Evolutionary conservation across 495 filamentous ascomycete genomes (phyloP).

Genomic region (Neurospora cerealis): DNA sequence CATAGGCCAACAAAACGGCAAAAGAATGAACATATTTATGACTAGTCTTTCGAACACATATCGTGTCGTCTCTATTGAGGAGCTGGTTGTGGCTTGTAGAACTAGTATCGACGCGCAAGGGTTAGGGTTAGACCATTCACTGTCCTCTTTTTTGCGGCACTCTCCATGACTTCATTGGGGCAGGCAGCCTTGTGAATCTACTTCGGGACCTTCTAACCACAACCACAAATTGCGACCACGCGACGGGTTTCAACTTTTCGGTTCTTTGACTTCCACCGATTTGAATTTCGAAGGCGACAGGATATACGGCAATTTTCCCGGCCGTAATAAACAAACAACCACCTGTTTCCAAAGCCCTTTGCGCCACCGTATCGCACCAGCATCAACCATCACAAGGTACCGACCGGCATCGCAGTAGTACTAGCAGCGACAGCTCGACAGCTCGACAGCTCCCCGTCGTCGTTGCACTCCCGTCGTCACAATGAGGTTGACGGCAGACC

Average conservation of each 20-base stretch:
- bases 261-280: not conserved
- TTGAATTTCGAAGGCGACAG: not conserved
- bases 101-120: not conserved
- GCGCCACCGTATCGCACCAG: not conserved
- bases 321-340: not conserved
- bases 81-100: not conserved
- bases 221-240: not conserved
- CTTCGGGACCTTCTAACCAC: not conserved
- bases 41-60: not conserved
- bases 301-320: not conserved
- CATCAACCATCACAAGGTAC: not conserved
- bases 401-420: not conserved
- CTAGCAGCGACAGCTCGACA: not conserved
- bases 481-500: slow-evolving; percentile 93
- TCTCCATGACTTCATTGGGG: not conserved
- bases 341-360: not conserved
- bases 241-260: not conserved
- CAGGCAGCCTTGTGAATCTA: not conserved
- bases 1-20: not conserved
- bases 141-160: not conserved
- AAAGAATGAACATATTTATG: not conserved
- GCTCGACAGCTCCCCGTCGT: not conserved
- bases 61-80: not conserved
- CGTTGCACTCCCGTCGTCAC: slow-evolving; percentile 4
- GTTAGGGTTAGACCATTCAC: not conserved